phyloP scores from a whole-genome alignment of 768 basidiomycete genomes.

The Multifurca ochricompacta region DNA sequence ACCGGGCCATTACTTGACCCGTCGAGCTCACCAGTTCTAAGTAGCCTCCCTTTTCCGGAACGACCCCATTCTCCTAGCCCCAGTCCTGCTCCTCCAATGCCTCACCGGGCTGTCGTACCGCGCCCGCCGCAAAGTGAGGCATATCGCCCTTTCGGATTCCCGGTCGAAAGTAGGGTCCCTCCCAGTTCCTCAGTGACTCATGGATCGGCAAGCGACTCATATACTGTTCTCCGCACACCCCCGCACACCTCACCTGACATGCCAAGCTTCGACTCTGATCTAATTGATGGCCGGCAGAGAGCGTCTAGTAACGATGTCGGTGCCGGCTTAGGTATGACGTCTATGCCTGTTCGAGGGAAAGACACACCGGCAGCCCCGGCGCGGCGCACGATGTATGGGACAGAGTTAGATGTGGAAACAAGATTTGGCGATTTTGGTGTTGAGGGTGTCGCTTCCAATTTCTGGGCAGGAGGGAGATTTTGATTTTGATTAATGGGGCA shows the following conservation, averaged over 20 bases:
- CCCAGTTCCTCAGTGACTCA: constrained; percentile 4
- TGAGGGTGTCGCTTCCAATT: constrained; percentile 66
- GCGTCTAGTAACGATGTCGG: constrained; percentile 38
- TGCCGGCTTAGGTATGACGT: constrained; percentile 36
- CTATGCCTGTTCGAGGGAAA: constrained; percentile 32
- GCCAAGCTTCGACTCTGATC: constrained; percentile 6
- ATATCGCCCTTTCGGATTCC: constrained; percentile 18
- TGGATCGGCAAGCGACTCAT: constrained; percentile 15
- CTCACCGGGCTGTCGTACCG: constrained; percentile 2
- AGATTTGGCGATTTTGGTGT: constrained; percentile 81
- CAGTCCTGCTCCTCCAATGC: constrained; percentile 10
- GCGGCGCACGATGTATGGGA: constrained; percentile 76
- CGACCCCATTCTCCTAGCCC: constrained; percentile 21
- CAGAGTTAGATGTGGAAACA: constrained; percentile 73
- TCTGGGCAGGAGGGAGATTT: constrained; percentile 51
- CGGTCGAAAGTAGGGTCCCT: constrained; percentile 11
- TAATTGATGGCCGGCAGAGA: constrained; percentile 7
- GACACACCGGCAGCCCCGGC: constrained; percentile 41
- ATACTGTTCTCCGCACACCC: constrained; percentile 18
- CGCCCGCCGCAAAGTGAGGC: constrained; percentile 12
- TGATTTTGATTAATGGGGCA: constrained; percentile 32
- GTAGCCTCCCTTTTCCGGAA: constrained; percentile 17
- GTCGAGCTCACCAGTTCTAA: constrained; percentile 8
- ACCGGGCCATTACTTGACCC: constrained; percentile 7
- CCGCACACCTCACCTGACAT: constrained; percentile 10